Evolutionary conservation across 345 rosid genomes (phyloP), one percentile per base, ranked within the genome.

Genomic region (Brassica cretica): DNA sequence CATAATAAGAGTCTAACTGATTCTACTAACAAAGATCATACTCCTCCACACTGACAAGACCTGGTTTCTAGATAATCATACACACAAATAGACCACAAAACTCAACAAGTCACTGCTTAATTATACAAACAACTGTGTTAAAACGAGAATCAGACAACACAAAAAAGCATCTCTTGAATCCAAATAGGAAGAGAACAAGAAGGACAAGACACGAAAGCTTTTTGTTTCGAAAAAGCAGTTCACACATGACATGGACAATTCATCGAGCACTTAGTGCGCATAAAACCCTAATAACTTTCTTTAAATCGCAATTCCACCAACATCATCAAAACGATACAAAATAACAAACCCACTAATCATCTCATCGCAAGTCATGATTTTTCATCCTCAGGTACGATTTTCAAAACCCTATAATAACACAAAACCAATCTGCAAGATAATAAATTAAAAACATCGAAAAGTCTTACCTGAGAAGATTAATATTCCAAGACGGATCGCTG

Each of bases 211-310:
- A 79, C 30, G 6, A 39, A 68, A 35, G 16, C 15, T 27, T 66
- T 67, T 49, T 49, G 63, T 7, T 53, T 53, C 6, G 3, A 6
- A n/a, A 10, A 51, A 51, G 6, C 56, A 5, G 2, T 37, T 37
- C 59, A 51, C 18, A 55, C 53, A 46, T 74, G 75, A 79, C 62
- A 51, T 74, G 21, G 78, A 79, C 78, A 79, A 53, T 79, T 74
- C 82, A 55, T 79, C 82, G 66, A 74, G 25, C 82, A 80, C 79
- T 74, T 74, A 37, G 79, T 74, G 82, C 59, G 82, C 82, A 74
- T 33, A 59, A 78, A 51, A 74, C 19, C 67, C 71, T 74, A 68
- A 53, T 5, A 25, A 5, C 64, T 68, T 64, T 78, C 65, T 41
- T 73, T 55, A 60, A 79, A 79, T 73, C 53, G 63, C 78, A 62